Evolutionary conservation across 331 rosid species (phyloP), one percentile per base, ranked within the genome.

Genomic region (Quercus phellos): DNA sequence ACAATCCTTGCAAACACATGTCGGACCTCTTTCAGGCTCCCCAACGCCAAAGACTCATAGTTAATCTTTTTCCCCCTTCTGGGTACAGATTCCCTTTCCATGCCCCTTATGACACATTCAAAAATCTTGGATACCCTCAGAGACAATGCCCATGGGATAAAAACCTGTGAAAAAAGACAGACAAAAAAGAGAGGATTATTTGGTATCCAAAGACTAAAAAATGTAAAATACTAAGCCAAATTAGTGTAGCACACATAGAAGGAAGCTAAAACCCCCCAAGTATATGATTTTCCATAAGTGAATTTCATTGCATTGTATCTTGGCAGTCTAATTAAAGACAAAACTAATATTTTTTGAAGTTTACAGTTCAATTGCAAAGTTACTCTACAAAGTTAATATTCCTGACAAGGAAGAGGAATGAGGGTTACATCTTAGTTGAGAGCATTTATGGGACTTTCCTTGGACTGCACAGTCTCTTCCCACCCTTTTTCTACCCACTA

Each of bases 1-100:
- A 94, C 96, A 68, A 89, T 60, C 87, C 96, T 87, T 32, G 98
- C 98, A 76, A 94, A 88, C 72, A 89, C 73, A 51, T 89, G 91
- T 42, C 92, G 88, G 60, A 90, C 75, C 85, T 94, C 96, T 51
- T 38, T 82, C 76, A 81, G 74, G 50, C 81, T 75, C 29, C 96
- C 97, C 4, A 22, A 54, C 75, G 87, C 89, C 77, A 94, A 81
- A 69, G 89, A 84, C 58, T 84, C 87, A 1, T 84, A 84, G 84
- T 92, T 75, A 79, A 89, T 87, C 74, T 82, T 78, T 74, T 80
- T 83, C 64, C 90, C 92, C 68, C 84, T 79, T 94, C 86, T 94
- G 43, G 85, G 79, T 73, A 55, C 71, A 77, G 66, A 81, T 68
- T 78, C 82, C 73, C 66, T 71, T 19, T 68, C 68, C 73, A 74